These are phyloP conservation scores for Aechmea fasciata DNA, from an alignment of 176 grass and related monocot genomes.

Conservation along the genomic window DNA sequence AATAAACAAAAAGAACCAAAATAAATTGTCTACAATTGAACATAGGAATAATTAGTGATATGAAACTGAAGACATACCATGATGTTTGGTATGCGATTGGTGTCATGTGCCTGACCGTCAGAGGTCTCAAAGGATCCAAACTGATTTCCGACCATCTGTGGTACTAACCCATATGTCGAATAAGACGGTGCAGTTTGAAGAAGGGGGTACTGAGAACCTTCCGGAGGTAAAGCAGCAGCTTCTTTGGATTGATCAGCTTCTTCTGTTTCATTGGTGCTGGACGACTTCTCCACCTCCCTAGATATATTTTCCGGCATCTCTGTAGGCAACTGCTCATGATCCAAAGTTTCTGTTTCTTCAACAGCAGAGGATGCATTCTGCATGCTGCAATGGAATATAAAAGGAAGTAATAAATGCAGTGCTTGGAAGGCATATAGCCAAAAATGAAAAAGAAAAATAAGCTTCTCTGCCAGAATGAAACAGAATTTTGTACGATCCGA, in stretches of 20 bases:
- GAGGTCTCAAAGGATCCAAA: slow-evolving; percentile 45
- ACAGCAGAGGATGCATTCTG: slow-evolving; percentile 19
- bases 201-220: slow-evolving; percentile 25
- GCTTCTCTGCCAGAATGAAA: too few species aligned
- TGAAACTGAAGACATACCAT: slow-evolving; percentile 19
- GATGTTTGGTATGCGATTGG: slow-evolving; percentile 29
- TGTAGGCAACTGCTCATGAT: slow-evolving; percentile 23
- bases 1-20: not conserved
- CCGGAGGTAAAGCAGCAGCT: slow-evolving; percentile 23
- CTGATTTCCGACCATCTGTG: slow-evolving; percentile 32
- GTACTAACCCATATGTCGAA: slow-evolving; percentile 32
- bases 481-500: too few species aligned
- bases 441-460: not conserved
- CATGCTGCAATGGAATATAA: slow-evolving; percentile 33
- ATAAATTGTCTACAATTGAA: not conserved
- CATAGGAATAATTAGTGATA: not conserved
- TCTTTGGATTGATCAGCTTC: slow-evolving; percentile 33
- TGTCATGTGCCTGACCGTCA: slow-evolving; percentile 35
- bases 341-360: slow-evolving; percentile 15
- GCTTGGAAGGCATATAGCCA: too few species aligned
- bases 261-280: slow-evolving; percentile 3
- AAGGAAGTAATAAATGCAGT: slow-evolving; percentile 15
- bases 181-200: slow-evolving; percentile 30
- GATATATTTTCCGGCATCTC: slow-evolving; percentile 24
- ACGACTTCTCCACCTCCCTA: slow-evolving; percentile 18